phyloP scores from a whole-genome alignment of 1,284 basidiomycete genomes.

The Tremellales sp. region DNA sequence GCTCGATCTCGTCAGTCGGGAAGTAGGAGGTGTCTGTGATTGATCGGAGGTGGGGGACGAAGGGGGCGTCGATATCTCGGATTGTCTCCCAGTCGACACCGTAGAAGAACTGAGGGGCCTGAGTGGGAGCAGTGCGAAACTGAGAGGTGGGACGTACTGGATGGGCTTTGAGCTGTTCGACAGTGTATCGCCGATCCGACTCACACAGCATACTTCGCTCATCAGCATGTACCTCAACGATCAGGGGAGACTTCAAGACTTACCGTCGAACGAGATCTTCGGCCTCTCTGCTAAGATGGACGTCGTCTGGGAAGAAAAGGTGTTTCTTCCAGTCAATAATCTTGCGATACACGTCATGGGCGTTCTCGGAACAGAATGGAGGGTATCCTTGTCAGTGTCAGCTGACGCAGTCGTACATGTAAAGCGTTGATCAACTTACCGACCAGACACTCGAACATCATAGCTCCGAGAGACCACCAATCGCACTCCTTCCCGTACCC shows the following conservation, averaged over 20 bases:
- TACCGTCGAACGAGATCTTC: slow-evolving; percentile 82
- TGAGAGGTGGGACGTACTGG: slow-evolving; percentile 48
- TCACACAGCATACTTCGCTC: slow-evolving; percentile 69
- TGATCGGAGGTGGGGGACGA: slow-evolving; percentile 86
- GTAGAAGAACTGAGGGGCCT: slow-evolving; percentile 67
- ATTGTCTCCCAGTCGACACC: slow-evolving; percentile 92
- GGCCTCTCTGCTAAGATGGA: slow-evolving; percentile 86
- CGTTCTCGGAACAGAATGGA: slow-evolving; percentile 96
- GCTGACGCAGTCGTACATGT: not conserved
- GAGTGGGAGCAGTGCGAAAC: too few species aligned
- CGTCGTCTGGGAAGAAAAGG: slow-evolving; percentile 91
- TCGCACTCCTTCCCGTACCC: slow-evolving; percentile 98
- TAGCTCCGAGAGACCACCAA: slow-evolving; percentile 96
- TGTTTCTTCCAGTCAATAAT: slow-evolving; percentile 93
- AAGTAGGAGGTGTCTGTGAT: slow-evolving; percentile 96
- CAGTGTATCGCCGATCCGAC: slow-evolving; percentile 69
- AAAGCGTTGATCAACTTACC: slow-evolving; percentile 48
- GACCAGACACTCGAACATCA: slow-evolving; percentile 98
- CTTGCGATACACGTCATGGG: slow-evolving; percentile 97
- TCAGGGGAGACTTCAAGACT: slow-evolving; percentile 8
- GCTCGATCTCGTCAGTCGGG: slow-evolving; percentile 91
- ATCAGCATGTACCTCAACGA: not conserved
- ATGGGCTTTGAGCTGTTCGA: slow-evolving; percentile 88
- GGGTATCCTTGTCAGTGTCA: slow-evolving; percentile 61
- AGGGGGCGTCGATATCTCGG: slow-evolving; percentile 89